Percentiles rank a stretch among this genome's conserved stretches.
phyloP scores from a whole-genome alignment of 179 eudicot genomes.

The Beta macrorhiza region DNA sequence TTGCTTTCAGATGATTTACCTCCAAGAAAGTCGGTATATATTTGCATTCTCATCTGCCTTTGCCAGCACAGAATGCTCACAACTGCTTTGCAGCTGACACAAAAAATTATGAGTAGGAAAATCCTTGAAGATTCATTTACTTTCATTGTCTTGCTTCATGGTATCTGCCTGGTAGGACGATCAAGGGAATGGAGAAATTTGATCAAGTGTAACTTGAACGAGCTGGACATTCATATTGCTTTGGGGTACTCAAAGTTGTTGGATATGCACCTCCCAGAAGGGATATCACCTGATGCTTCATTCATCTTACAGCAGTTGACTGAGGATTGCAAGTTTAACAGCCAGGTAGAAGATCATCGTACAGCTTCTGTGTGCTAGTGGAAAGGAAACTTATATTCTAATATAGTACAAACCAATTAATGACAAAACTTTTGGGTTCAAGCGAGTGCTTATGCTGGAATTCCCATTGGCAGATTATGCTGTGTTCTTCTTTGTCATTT shows the following conservation, averaged over 20 bases:
- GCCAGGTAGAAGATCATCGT: conserved; percentile 22
- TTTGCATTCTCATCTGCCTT: conserved; percentile 70
- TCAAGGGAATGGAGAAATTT: conserved; percentile 65
- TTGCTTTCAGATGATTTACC: conserved; percentile 61
- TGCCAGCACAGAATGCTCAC: conserved; percentile 61
- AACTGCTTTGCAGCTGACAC: conserved; percentile 53
- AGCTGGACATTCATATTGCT: conserved; percentile 50
- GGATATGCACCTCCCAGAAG: conserved; percentile 45
- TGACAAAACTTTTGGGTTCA: neutral
- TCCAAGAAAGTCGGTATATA: conserved; percentile 57
- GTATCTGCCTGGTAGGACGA: conserved; percentile 70
- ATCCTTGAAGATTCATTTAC: conserved; percentile 49
- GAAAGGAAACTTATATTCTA: neutral
- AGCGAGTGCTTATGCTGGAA: neutral
- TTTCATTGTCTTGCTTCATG: conserved; percentile 67
- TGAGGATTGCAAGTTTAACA: conserved; percentile 38
- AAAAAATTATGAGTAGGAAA: conserved; percentile 47
- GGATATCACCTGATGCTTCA: conserved; percentile 50
- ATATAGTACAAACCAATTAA: neutral
- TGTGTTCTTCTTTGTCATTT: neutral
- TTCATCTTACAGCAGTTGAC: conserved; percentile 56
- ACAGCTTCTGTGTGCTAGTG: conserved; percentile 8
- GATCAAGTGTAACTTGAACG: conserved; percentile 46
- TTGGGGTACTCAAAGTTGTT: conserved; percentile 53
- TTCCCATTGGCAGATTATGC: neutral